Conservation (phyloP, 2,329 filamentous ascomycete genomes). For the Apiospora saccharicola region DNA sequence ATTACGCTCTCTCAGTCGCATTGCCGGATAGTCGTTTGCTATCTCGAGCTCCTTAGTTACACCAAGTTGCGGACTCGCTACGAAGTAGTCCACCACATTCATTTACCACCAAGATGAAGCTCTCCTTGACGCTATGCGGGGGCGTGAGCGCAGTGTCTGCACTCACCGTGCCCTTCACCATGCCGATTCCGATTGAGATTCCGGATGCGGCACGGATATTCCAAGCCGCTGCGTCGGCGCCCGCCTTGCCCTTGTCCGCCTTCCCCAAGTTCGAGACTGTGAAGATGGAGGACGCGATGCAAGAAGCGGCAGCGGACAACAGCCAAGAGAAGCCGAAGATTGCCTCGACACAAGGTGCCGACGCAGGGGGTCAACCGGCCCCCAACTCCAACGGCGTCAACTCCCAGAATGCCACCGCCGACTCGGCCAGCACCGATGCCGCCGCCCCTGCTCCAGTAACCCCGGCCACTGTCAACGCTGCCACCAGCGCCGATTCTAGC, state of each 20-base stretch:
- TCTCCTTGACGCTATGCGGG: background rate
- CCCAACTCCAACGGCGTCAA: background rate
- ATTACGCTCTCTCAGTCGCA: background rate
- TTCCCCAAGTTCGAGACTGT: conserved; percentile 8
- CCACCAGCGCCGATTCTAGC: background rate
- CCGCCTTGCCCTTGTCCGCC: background rate
- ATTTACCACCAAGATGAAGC: background rate
- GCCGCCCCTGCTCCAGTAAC: background rate
- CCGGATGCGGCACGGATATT: background rate
- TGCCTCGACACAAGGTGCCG: background rate
- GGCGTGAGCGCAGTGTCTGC: background rate
- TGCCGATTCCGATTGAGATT: background rate
- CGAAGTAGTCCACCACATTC: conserved; percentile 1
- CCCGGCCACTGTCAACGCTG: background rate
- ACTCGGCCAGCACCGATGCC: no score
- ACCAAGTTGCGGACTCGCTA: conserved; percentile 8
- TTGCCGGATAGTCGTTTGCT: background rate
- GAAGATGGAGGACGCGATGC: background rate
- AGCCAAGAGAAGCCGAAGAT: background rate
- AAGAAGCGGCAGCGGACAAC: background rate
- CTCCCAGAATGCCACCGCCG: no score
- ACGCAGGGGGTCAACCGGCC: background rate
- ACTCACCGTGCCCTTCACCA: background rate
- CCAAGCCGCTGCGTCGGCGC: background rate
- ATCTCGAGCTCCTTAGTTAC: background rate